Evolutionary conservation across 2,329 filamentous ascomycete genomes (phyloP).

Genomic region (Sordariomycetes sp.): DNA sequence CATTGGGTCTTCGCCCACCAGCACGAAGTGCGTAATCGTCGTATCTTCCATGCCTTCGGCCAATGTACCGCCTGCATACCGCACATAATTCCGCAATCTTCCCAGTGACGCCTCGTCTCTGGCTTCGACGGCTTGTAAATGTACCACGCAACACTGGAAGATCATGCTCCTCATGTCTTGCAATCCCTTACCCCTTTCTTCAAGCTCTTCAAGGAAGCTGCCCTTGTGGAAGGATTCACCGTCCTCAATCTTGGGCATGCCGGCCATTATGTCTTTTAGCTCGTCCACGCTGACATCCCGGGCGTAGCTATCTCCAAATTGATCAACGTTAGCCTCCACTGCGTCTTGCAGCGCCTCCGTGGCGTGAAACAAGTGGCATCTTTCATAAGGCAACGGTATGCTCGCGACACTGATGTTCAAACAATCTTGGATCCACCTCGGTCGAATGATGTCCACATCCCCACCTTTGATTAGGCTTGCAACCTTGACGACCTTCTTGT

Average conservation of each 20-base stretch:
- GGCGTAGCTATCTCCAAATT: slow-evolving; percentile 75
- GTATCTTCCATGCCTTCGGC: slow-evolving; percentile 38
- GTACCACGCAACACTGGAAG: slow-evolving; percentile 37
- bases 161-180: slow-evolving; percentile 39
- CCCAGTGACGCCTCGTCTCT: slow-evolving; percentile 25
- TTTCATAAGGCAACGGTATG: slow-evolving; percentile 54
- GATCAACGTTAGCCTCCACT: slow-evolving; percentile 58
- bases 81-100: slow-evolving; percentile 44
- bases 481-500: slow-evolving; percentile 73
- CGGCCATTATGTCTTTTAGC: slow-evolving; percentile 39
- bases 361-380: slow-evolving; percentile 63
- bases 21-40: slow-evolving; percentile 63
- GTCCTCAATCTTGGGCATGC: slow-evolving; percentile 41
- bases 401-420: slow-evolving; percentile 48
- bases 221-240: slow-evolving; percentile 30
- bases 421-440: slow-evolving; percentile 79
- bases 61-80: slow-evolving; percentile 60
- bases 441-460: slow-evolving; percentile 63
- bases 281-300: slow-evolving; percentile 59
- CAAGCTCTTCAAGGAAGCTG: slow-evolving; percentile 44
- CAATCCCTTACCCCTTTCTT: slow-evolving; percentile 45
- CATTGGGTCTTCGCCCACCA: slow-evolving; percentile 31
- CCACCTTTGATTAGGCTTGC: slow-evolving; percentile 71
- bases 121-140: slow-evolving; percentile 23
- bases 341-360: slow-evolving; percentile 43